These are phyloP conservation scores for Rhizopogon sp. DNA, from an alignment of 768 basidiomycete genomes.

Conservation along the genomic window DNA sequence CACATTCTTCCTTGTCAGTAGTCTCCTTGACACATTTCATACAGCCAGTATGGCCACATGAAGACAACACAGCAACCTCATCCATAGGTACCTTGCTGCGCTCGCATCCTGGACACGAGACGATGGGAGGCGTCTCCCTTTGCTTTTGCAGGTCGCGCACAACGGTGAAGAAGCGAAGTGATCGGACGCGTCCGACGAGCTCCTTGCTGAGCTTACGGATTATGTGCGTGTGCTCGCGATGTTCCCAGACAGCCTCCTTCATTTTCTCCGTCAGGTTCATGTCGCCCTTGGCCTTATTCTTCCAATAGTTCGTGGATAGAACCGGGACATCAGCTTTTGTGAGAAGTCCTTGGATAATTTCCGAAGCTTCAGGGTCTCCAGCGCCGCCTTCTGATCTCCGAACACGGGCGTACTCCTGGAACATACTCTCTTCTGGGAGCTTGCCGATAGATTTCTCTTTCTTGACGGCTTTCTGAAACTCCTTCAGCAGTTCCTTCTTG, in stretches of 20 bases:
- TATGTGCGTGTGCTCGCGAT: slow-evolving; percentile 83
- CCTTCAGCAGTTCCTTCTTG: slow-evolving; percentile 62
- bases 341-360: slow-evolving; percentile 53
- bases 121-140: slow-evolving; percentile 48
- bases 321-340: slow-evolving; percentile 52
- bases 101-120: slow-evolving; percentile 61
- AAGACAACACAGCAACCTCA: slow-evolving; percentile 82
- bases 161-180: slow-evolving; percentile 86
- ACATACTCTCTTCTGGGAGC: slow-evolving; percentile 66
- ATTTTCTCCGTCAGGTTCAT: slow-evolving; percentile 50
- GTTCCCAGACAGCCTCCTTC: slow-evolving; percentile 69
- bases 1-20: slow-evolving; percentile 78
- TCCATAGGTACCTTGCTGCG: slow-evolving; percentile 50
- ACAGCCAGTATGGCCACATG: slow-evolving; percentile 90
- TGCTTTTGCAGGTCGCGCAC: slow-evolving; percentile 87
- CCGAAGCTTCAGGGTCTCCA: slow-evolving; percentile 73
- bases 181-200: slow-evolving; percentile 84
- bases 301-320: slow-evolving; percentile 24
- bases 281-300: slow-evolving; percentile 45
- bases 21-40: slow-evolving; percentile 63
- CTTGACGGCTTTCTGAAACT: slow-evolving; percentile 60
- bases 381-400: slow-evolving; percentile 63
- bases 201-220: slow-evolving; percentile 84
- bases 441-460: slow-evolving; percentile 66
- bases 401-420: slow-evolving; percentile 71